These are phyloP conservation scores for Tripidium arundinaceum DNA, from an alignment of 202 grass and related monocot genomes.

Conservation along the genomic window DNA sequence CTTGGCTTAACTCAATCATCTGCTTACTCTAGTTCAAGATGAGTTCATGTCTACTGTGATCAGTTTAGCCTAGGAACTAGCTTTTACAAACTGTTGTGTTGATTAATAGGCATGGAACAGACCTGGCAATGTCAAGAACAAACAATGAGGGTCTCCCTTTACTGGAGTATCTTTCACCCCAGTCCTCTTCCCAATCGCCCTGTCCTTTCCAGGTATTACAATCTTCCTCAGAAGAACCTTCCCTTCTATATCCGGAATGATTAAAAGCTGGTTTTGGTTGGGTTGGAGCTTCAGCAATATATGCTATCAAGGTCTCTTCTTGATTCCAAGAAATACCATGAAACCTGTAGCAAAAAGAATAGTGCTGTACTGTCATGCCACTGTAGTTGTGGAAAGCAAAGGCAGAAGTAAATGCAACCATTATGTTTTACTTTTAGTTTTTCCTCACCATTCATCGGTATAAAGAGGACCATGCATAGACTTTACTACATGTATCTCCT, in stretches of 20 bases:
- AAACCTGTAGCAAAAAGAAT: constrained; percentile 61
- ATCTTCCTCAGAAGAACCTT: constrained; percentile 48
- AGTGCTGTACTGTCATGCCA: neutral
- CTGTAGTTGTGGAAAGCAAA: neutral
- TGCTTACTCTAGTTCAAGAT: neutral
- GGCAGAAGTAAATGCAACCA: too few species aligned
- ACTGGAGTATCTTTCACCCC: constrained; percentile 89
- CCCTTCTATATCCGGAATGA: constrained; percentile 41
- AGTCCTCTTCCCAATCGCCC: constrained; percentile 86
- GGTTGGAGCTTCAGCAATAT: constrained; percentile 68
- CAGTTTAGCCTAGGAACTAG: neutral
- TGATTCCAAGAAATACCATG: constrained; percentile 91
- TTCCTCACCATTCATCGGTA: constrained; percentile 65
- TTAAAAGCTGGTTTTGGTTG: constrained; percentile 50
- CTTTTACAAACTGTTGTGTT: neutral
- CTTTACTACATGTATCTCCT: constrained; percentile 52
- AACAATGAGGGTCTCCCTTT: constrained; percentile 75
- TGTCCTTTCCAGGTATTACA: constrained; percentile 71
- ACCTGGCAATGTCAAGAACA: constrained; percentile 78
- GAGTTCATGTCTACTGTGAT: neutral
- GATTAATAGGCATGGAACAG: neutral
- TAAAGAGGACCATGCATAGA: constrained; percentile 76
- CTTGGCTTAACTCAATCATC: neutral
- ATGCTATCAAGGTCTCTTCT: constrained; percentile 80
- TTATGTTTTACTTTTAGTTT: too few species aligned